Evolutionary conservation across 2,329 filamentous ascomycete species (phyloP).

Genomic region (Capronia epimyces): DNA sequence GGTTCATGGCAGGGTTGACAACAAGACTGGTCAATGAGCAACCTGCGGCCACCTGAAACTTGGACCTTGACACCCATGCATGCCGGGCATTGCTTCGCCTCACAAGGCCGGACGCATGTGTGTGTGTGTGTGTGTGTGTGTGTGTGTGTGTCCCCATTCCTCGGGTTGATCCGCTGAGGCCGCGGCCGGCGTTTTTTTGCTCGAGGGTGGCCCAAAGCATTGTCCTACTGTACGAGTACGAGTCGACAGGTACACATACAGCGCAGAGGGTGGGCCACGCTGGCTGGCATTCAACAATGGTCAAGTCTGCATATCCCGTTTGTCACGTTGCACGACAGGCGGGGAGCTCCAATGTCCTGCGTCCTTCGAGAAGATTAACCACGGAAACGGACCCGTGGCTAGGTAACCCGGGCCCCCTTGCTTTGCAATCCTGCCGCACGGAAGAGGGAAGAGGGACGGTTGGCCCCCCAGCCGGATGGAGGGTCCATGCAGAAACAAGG

Average conservation of each 20-base stretch:
- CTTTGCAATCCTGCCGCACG: not conserved
- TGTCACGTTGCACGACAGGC: not conserved
- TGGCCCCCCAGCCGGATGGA: not conserved
- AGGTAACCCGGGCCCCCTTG: constrained; percentile 1
- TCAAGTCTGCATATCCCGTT: not conserved
- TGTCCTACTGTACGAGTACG: constrained; percentile 8
- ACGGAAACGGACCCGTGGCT: not conserved
- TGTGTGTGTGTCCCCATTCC: constrained; percentile 18
- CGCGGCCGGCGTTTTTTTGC: not conserved
- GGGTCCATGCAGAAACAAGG: not conserved
- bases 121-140: constrained; percentile 9
- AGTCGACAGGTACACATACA: not conserved
- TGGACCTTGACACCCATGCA: not conserved
- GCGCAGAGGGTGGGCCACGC: not conserved
- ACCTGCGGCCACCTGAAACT: constrained; percentile 4
- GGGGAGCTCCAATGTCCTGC: not conserved
- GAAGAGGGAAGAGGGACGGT: not conserved
- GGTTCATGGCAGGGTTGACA: not conserved
- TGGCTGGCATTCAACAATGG: not conserved
- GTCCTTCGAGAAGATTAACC: constrained; percentile 5
- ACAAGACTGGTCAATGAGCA: not conserved
- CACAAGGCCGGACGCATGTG: not conserved
- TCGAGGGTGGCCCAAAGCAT: not conserved
- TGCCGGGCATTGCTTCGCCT: not conserved
- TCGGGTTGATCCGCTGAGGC: constrained; percentile 11